phyloP scores from a whole-genome alignment of 345 rosid species.

The Balakata baccata region DNA sequence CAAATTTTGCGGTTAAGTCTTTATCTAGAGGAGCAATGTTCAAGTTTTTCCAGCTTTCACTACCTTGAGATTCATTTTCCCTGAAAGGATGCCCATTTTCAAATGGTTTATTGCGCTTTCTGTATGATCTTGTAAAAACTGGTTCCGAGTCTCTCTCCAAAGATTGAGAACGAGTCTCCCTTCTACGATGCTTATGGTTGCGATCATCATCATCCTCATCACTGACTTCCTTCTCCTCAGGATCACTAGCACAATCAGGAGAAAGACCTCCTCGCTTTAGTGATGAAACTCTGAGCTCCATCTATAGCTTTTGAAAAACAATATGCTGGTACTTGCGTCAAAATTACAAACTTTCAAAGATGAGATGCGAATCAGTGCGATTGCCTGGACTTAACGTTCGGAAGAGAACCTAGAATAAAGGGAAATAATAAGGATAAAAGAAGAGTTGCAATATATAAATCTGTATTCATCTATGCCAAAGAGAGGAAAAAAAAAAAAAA shows the following conservation, averaged over 20 bases:
- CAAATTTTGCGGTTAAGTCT: conserved; percentile 46
- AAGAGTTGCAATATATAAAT: not conserved
- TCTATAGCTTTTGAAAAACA: conserved; percentile 24
- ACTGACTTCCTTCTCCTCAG: conserved; percentile 88
- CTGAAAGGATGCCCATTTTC: conserved; percentile 60
- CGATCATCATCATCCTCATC: conserved; percentile 98
- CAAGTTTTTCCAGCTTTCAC: conserved; percentile 43
- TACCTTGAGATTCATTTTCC: conserved; percentile 55
- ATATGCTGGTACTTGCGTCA: conserved; percentile 5
- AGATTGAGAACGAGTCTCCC: conserved; percentile 66
- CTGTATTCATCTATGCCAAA: not conserved
- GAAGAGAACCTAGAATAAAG: conserved; percentile 20
- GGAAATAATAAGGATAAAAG: conserved; percentile 12
- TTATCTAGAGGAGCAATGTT: conserved; percentile 41
- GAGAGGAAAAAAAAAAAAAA: too few species aligned
- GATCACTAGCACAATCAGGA: conserved; percentile 69
- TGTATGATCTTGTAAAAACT: conserved; percentile 52
- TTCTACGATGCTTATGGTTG: conserved; percentile 91
- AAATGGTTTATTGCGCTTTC: conserved; percentile 57
- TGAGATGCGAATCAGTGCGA: conserved; percentile 10
- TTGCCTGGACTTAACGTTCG: conserved; percentile 15
- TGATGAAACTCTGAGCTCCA: conserved; percentile 78
- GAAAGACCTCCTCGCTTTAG: conserved; percentile 55
- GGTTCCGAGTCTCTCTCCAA: conserved; percentile 66
- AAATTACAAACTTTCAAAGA: conserved; percentile 24